Evolutionary conservation across 495 filamentous ascomycete genomes (phyloP), one percentile per base, ranked within the genome.

Genomic region (Podospora pseudopauciseta): DNA sequence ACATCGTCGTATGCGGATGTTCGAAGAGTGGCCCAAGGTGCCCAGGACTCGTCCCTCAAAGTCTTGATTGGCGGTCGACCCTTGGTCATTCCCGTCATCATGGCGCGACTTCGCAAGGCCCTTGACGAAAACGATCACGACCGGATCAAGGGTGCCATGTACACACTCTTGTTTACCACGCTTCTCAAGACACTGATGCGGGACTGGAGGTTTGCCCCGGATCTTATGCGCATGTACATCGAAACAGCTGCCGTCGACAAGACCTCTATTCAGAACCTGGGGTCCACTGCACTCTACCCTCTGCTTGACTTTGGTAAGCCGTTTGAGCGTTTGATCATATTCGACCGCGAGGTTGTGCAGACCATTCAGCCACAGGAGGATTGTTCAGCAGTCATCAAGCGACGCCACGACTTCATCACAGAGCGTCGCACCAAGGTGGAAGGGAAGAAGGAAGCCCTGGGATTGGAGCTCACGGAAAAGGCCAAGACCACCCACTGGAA

Each of bases 1-100:
- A 91, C 97, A 28, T 97, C 94, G n/a, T 81, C 92, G 19, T 99
- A 99, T 75, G 93, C 95, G 0, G 95, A 99, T 72, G 94, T 97
- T 28, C 91, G 95, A 15, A 86, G 94, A 27, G 94, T 96, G 65
- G 95, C 95, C 44, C 95, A 99, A 74, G 89, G 87, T 69, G 92
- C 96, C 2, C 90, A 90, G 65, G 95, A 99, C 80, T 94, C 94
- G 5, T 94, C 96, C 0, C 85, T 97, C n/a, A 97, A 97, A 78
- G 89, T 88, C 49, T 85, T 98, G 28, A 90, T 94, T 76, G 95
- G 93, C 5, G 90, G 92, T 6, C 86, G 93, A 20, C 89, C 91
- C 0, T 83, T 97, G 4, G 90, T 98, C 53, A 97, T 99, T 54
- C 93, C 93, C 0, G 90, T 91, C 39, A 83, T 99, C 30, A 83